Evolutionary conservation across 352 stramenopile species (phyloP).

Genomic region (Aphanomyces stellatus): DNA sequence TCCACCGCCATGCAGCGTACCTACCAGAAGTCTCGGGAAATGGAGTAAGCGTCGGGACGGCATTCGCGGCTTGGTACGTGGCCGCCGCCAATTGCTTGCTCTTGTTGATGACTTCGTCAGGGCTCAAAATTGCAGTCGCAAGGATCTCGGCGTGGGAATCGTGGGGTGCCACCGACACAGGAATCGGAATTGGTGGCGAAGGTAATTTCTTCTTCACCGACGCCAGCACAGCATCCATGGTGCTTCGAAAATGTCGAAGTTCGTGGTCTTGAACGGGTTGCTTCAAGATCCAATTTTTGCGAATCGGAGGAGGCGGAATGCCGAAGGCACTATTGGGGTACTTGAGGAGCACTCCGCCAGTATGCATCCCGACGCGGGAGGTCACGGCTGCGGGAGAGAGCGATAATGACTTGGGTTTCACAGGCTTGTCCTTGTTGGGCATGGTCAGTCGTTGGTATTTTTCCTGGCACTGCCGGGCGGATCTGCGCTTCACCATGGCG

Average conservation of each 20-base stretch:
- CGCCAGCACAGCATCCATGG: constrained; percentile 12
- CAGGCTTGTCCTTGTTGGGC: constrained; percentile 20
- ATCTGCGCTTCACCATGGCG: constrained; percentile 62
- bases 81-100: constrained; percentile 72
- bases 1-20: background rate
- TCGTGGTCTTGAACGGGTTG: constrained; percentile 11
- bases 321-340: constrained; percentile 15
- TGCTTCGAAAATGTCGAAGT: constrained; percentile 7
- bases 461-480: constrained; percentile 79
- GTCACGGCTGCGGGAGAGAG: constrained; percentile 8
- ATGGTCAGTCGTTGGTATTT: constrained; percentile 19
- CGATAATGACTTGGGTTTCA: constrained; percentile 15
- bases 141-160: constrained; percentile 77
- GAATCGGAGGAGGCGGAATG: background rate
- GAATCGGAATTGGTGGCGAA: constrained; percentile 61
- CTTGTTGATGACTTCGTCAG: constrained; percentile 81
- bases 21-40: background rate
- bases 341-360: constrained; percentile 13
- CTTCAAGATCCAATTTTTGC: constrained; percentile 9
- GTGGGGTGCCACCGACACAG: constrained; percentile 35
- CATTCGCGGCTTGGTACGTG: constrained; percentile 40
- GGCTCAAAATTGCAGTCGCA: constrained; percentile 36
- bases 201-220: constrained; percentile 38
- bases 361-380: constrained; percentile 7
- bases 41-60: background rate